Conservation (phyloP, 2,329 filamentous ascomycete genomes). For the Chrysoporthe cubensis region DNA sequence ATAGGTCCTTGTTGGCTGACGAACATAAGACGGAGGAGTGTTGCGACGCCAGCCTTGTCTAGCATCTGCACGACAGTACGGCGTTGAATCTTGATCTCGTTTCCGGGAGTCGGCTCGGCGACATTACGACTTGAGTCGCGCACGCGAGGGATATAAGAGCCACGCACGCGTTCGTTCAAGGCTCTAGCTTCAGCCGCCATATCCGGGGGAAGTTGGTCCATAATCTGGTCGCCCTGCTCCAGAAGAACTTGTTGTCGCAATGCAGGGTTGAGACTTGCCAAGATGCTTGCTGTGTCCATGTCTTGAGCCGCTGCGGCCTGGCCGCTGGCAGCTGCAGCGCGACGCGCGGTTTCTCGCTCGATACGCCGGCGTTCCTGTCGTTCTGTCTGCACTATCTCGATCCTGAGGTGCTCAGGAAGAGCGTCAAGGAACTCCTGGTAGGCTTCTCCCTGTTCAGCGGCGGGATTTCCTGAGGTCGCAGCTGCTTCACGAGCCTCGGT, state of each 20-base stretch:
- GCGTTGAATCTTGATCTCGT: slow-evolving; percentile 67
- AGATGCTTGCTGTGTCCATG: slow-evolving; percentile 91
- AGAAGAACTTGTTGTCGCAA: slow-evolving; percentile 86
- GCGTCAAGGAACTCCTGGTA: slow-evolving; percentile 94
- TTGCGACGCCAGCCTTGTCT: slow-evolving; percentile 93
- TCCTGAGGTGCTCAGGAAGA: slow-evolving; percentile 84
- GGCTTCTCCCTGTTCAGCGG: slow-evolving; percentile 77
- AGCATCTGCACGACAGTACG: slow-evolving; percentile 93
- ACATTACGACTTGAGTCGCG: slow-evolving; percentile 33
- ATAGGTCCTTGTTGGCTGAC: slow-evolving; percentile 89
- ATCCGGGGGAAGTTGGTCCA: slow-evolving; percentile 82
- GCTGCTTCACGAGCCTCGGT: slow-evolving; percentile 73
- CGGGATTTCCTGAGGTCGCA: slow-evolving; percentile 50
- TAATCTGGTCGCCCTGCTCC: slow-evolving; percentile 87
- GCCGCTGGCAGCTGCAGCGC: slow-evolving; percentile 62
- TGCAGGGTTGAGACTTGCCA: slow-evolving; percentile 84
- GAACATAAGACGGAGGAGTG: slow-evolving; percentile 97
- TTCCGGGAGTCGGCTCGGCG: slow-evolving; percentile 35
- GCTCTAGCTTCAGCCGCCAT: slow-evolving; percentile 85
- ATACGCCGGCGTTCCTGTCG: slow-evolving; percentile 84
- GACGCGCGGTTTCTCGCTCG: slow-evolving; percentile 79
- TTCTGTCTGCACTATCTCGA: slow-evolving; percentile 91
- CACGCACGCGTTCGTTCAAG: slow-evolving; percentile 51
- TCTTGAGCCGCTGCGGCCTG: slow-evolving; percentile 60
- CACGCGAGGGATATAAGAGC: slow-evolving; percentile 37